Conservation (phyloP, 2,329 filamentous ascomycete species). For the Aureobasidium zeae region DNA sequence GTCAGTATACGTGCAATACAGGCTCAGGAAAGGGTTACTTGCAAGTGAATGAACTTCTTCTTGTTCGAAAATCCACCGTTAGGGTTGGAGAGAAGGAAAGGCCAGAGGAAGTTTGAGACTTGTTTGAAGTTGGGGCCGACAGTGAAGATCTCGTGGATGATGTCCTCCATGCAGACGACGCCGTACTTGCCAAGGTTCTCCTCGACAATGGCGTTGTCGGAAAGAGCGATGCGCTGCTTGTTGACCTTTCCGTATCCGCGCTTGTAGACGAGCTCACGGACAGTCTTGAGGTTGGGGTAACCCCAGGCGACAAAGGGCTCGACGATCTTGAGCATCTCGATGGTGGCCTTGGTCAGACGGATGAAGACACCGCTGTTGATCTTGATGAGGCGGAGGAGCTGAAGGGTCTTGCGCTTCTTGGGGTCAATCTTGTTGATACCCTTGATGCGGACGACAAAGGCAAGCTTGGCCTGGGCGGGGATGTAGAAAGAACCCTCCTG, state of each 20-base stretch:
- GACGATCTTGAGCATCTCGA: constrained; percentile 94
- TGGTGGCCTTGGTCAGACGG: constrained; percentile 92
- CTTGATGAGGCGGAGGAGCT: constrained; percentile 97
- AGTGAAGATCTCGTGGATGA: constrained; percentile 98
- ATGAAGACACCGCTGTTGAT: constrained; percentile 99
- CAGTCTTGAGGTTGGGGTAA: constrained; percentile 98
- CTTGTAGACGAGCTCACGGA: constrained; percentile 99
- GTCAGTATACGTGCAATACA: too few relatives aligned
- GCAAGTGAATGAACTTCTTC: constrained; percentile 99
- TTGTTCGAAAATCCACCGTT: constrained; percentile 70
- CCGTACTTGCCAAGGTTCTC: constrained; percentile 94
- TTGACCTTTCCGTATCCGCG: constrained; percentile 93
- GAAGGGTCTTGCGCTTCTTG: constrained; percentile 99
- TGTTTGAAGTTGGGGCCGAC: constrained; percentile 98
- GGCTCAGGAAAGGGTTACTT: too few relatives aligned
- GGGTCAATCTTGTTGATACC: constrained; percentile 99
- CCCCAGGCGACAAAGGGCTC: constrained; percentile 99
- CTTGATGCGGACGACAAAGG: constrained; percentile 99
- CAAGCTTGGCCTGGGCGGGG: constrained; percentile 87
- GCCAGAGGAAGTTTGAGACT: constrained; percentile 98
- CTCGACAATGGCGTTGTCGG: constrained; percentile 97
- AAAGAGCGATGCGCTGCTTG: constrained; percentile 92
- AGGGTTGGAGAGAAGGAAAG: constrained; percentile 99
- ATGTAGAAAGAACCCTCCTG: constrained; percentile 89
- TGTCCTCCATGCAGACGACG: constrained; percentile 98